Evolutionary conservation across 106 monocot species (phyloP).

Genomic region (Dendrobium chrysotoxum): DNA sequence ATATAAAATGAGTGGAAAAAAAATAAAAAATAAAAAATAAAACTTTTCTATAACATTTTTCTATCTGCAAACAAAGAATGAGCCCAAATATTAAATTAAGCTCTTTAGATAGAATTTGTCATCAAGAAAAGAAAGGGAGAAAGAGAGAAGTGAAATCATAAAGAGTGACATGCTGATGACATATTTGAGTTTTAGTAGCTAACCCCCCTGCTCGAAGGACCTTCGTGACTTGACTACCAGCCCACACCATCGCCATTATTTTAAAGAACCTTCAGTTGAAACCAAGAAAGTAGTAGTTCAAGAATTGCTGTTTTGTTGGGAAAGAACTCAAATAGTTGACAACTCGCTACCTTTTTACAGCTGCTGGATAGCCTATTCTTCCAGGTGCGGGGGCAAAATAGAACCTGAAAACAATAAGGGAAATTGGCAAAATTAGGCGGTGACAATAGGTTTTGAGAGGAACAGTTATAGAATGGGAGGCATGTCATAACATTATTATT

Average conservation of each 20-base stretch:
- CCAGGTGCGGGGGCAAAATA: constrained; percentile 89
- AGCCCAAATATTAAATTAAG: no score
- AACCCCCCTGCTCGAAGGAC: constrained; percentile 79
- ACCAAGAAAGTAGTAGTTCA: background rate
- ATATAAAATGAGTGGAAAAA: no score
- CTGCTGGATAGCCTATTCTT: constrained; percentile 67
- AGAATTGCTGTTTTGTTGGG: background rate
- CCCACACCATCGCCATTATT: constrained; percentile 95
- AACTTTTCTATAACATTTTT: no score
- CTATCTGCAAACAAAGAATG: no score
- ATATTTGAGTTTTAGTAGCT: constrained; percentile 14
- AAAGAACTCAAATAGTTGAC: background rate
- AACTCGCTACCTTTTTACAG: constrained; percentile 53
- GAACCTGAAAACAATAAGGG: constrained; percentile 49
- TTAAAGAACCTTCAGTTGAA: constrained; percentile 60
- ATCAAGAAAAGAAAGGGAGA: background rate
- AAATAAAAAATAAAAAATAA: no score
- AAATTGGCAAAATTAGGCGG: no score
- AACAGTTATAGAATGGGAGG: background rate
- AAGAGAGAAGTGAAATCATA: no score
- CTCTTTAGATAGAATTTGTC: no score
- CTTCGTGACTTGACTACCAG: constrained; percentile 95
- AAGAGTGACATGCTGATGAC: background rate
- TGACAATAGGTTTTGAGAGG: background rate
- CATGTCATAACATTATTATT: no score